Evolutionary conservation across 23 red algal genomes (phyloP).

Genomic region (Chondrus crispus): DNA sequence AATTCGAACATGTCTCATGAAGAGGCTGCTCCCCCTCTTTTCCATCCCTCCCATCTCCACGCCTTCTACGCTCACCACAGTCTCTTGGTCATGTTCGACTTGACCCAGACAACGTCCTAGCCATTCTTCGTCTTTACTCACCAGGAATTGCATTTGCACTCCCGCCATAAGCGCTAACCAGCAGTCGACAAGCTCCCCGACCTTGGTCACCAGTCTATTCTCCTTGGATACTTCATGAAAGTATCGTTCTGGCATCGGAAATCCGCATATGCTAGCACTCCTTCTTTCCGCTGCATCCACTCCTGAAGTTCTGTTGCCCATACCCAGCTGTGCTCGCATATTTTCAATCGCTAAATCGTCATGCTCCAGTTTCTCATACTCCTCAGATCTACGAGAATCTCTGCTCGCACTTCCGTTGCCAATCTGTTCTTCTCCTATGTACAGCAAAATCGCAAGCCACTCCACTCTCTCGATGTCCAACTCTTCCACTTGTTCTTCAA

Average conservation of each 20-base stretch:
- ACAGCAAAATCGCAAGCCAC: slow-evolving; percentile 10
- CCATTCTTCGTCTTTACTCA: not conserved
- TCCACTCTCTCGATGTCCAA: slow-evolving; percentile 31
- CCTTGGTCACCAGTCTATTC: slow-evolving; percentile 23
- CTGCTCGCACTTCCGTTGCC: no score
- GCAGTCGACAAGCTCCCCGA: slow-evolving; percentile 23
- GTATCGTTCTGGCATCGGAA: no score
- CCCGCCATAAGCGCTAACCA: slow-evolving; percentile 9
- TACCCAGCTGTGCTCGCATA: no score
- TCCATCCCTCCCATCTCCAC: no score
- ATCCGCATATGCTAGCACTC: no score
- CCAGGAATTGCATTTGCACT: not conserved
- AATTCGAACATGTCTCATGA: not conserved
- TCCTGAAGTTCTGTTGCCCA: no score
- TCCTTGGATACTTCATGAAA: not conserved
- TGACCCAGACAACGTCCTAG: not conserved
- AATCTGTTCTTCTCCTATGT: not conserved
- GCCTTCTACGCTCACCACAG: no score
- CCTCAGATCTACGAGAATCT: no score
- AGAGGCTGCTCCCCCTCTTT: not conserved
- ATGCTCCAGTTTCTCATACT: no score
- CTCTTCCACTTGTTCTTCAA: slow-evolving; percentile 9
- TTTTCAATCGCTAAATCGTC: no score
- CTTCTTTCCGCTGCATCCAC: no score
- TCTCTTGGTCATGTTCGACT: not conserved